Evolutionary conservation across 2,329 filamentous ascomycete species (phyloP).

Genomic region (Paecilomyces formosus): DNA sequence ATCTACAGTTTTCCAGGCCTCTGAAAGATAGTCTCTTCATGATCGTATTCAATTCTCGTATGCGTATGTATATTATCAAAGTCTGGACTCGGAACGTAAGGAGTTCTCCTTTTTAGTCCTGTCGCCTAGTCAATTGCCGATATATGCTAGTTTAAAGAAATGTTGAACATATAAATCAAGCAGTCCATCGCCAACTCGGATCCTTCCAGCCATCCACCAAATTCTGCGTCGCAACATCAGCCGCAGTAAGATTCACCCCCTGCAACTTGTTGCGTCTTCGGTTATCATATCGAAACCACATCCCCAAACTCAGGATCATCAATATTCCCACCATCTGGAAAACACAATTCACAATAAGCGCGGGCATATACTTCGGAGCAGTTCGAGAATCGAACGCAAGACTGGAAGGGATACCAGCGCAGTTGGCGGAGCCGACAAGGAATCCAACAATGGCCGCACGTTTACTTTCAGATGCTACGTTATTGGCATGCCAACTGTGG

Average conservation of each 20-base stretch:
- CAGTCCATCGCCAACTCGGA: slow-evolving; percentile 8
- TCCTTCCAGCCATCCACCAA: slow-evolving; percentile 6
- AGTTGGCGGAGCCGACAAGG: slow-evolving; percentile 8
- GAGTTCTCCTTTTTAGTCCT: too few species aligned
- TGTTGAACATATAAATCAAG: background rate
- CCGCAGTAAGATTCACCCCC: slow-evolving; percentile 4
- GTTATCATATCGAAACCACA: slow-evolving; percentile 7
- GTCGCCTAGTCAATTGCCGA: too few species aligned
- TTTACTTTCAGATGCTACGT: slow-evolving; percentile 4
- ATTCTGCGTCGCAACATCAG: slow-evolving; percentile 4
- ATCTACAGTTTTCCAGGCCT: too few species aligned
- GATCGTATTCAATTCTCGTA: too few species aligned
- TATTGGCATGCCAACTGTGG: slow-evolving; percentile 10
- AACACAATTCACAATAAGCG: slow-evolving; percentile 6
- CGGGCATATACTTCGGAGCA: slow-evolving; percentile 5
- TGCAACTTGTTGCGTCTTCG: slow-evolving; percentile 3
- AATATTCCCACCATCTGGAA: background rate
- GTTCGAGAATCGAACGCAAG: slow-evolving; percentile 7
- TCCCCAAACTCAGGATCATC: slow-evolving; percentile 4
- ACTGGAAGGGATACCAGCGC: slow-evolving; percentile 7
- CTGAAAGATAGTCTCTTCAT: too few species aligned
- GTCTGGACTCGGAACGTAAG: too few species aligned
- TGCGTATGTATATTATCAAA: too few species aligned
- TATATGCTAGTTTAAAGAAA: too few species aligned
- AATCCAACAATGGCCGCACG: slow-evolving; percentile 7